A percentile compares a stretch with the other conserved stretches of the same genome.
Conservation (phyloP, 2,329 filamentous ascomycete species). For the Botrytis paeoniae region DNA sequence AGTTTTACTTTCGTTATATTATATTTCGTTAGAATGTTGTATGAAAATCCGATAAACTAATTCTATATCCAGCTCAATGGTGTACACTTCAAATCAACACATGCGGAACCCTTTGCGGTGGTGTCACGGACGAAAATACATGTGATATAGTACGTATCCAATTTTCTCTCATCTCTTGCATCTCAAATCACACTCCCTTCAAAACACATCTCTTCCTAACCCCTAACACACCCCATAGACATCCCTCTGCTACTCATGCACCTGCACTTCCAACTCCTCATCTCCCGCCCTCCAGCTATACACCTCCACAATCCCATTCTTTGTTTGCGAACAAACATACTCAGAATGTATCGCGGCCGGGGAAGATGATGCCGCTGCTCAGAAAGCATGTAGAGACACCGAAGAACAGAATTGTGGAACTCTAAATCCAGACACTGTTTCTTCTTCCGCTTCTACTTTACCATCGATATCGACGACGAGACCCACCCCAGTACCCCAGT, state of each 20-base stretch:
- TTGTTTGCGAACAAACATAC: slow-evolving; percentile 54
- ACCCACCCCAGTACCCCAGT: background rate
- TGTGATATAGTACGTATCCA: slow-evolving; percentile 53
- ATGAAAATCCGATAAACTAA: background rate
- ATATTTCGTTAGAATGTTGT: background rate
- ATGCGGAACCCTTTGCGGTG: slow-evolving; percentile 58
- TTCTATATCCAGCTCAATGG: slow-evolving; percentile 46
- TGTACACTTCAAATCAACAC: slow-evolving; percentile 57
- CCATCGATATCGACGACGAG: background rate
- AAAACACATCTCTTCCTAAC: background rate
- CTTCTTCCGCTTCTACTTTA: background rate
- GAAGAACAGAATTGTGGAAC: slow-evolving; percentile 50
- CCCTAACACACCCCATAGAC: slow-evolving; percentile 37
- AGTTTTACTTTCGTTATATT: too few species aligned
- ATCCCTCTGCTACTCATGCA: slow-evolving; percentile 54
- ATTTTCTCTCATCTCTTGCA: background rate
- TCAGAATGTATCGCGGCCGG: slow-evolving; percentile 45
- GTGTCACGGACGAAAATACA: slow-evolving; percentile 42
- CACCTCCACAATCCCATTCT: slow-evolving; percentile 56
- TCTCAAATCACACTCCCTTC: background rate
- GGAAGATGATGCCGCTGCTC: slow-evolving; percentile 45
- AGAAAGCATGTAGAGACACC: slow-evolving; percentile 45
- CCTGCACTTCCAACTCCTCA: slow-evolving; percentile 51
- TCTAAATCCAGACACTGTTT: slow-evolving; percentile 24
- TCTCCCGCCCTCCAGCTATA: slow-evolving; percentile 55